These are phyloP conservation scores for Artemisia annua DNA, from an alignment of 129 eudicot genomes.

Conservation along the genomic window DNA sequence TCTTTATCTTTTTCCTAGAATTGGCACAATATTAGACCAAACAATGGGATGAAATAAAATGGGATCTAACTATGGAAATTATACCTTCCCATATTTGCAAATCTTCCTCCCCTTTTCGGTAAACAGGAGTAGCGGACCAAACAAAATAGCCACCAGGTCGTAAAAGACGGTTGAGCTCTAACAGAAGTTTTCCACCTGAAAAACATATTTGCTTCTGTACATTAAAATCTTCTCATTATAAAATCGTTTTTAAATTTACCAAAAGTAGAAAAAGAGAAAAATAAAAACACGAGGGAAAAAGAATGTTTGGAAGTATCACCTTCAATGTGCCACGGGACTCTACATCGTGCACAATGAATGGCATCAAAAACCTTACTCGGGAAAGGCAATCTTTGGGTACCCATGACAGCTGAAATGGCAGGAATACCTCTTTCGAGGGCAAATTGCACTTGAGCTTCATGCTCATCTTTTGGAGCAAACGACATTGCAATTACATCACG, in stretches of 20 bases:
- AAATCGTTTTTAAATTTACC: background rate
- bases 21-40: background rate
- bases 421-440: slow-evolving; percentile 69
- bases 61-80: background rate
- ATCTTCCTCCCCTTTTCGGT: slow-evolving; percentile 43
- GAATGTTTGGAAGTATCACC: slow-evolving; percentile 28
- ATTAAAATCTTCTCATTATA: slow-evolving; percentile 14
- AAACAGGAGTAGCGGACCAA: slow-evolving; percentile 73
- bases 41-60: background rate
- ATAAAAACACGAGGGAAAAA: background rate
- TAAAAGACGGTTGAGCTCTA: slow-evolving; percentile 57
- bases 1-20: too few species aligned
- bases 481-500: slow-evolving; percentile 56
- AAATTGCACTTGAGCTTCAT: slow-evolving; percentile 65
- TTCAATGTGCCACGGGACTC: slow-evolving; percentile 67
- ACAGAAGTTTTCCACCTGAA: slow-evolving; percentile 62
- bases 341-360: slow-evolving; percentile 67
- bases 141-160: slow-evolving; percentile 66
- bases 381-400: slow-evolving; percentile 58
- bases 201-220: slow-evolving; percentile 3
- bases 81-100: slow-evolving; percentile 58
- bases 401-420: slow-evolving; percentile 64
- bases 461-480: slow-evolving; percentile 65
- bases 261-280: background rate
- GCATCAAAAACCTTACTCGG: slow-evolving; percentile 53